Evolutionary conservation across 139 green algal genomes (phyloP), one percentile per base, ranked within the genome.

Genomic region (Coccomyxa sp.): DNA sequence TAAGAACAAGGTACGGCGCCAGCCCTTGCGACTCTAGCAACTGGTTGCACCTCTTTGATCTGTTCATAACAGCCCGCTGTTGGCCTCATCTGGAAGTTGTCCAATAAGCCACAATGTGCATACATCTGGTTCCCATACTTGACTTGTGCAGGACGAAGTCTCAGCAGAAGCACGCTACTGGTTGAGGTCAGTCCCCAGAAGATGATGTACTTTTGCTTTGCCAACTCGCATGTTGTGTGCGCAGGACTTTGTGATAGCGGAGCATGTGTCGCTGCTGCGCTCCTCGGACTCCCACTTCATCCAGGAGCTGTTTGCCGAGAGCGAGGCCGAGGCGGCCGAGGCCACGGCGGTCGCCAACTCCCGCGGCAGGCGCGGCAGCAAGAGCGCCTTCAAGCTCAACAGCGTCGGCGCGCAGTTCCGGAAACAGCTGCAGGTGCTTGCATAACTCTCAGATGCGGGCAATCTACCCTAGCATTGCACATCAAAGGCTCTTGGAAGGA

Each of bases 361-460:
- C 70, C 72, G 7, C 39, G 36, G 39, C 36, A 31, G 74, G 76
- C 75, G 77, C 24, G 80, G 29, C 31, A 44, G 75, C 38, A 80
- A 81, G 40, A 85, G 73, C 39, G 82, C 80, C 18, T 85, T 83
- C 77, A 89, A 88, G 85, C 83, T 91, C 34, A 84, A 77, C 70
- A 91, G 80, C 18, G 90, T 97, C 41, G 91, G 89, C 38, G 87
- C 85, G 6, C 85, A 84, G 8, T 97, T 97, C 86, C 83, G 86
- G 5, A 81, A 82, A 38, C 94, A 98, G 86, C 89, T 98, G 38
- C 77, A 81, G 64, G 64, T 36, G 64, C 22, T 64, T 22, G 22
- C 22, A 14, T 14, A 27, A 58, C 44, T 58, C 44, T n/a, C n/a
- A n/a, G n/a, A n/a, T n/a, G n/a, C n/a, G n/a, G n/a, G n/a, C n/a